Percentiles rank a stretch among this genome's conserved stretches.
These are phyloP conservation scores for Coemansia sp. DNA, from an alignment of 192 early-diverging fungal species.

Conservation along the genomic window DNA sequence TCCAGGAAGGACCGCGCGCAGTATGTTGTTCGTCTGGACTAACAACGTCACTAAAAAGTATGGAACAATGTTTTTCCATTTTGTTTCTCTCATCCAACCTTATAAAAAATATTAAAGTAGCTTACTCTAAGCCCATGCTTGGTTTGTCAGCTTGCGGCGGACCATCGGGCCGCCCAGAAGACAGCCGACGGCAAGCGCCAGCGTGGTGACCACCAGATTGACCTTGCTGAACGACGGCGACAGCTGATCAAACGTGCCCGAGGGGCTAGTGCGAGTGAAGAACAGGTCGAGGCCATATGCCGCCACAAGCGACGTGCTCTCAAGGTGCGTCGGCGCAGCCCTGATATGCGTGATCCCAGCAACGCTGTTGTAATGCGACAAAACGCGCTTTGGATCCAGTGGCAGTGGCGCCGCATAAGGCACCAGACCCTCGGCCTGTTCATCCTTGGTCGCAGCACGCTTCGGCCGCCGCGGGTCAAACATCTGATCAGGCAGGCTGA, in stretches of 20 bases:
- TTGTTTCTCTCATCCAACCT: too few species aligned
- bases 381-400: constrained; percentile 73
- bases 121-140: constrained; percentile 52
- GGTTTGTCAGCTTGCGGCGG: constrained; percentile 55
- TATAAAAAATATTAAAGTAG: too few species aligned
- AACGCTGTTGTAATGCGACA: constrained; percentile 69
- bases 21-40: constrained; percentile 34
- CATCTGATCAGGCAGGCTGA: constrained; percentile 54
- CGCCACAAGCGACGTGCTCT: constrained; percentile 90
- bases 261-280: constrained; percentile 77
- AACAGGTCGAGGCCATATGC: constrained; percentile 92
- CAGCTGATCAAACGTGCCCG: constrained; percentile 89
- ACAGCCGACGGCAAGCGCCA: constrained; percentile 72
- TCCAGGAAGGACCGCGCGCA: constrained; percentile 49
- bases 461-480: constrained; percentile 83
- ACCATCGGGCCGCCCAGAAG: constrained; percentile 74
- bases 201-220: constrained; percentile 78
- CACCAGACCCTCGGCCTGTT: constrained; percentile 85
- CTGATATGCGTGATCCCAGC: constrained; percentile 65
- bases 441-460: constrained; percentile 63
- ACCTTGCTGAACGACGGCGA: constrained; percentile 89
- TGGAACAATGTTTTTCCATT: too few species aligned
- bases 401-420: constrained; percentile 71
- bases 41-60: too few species aligned
- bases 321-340: constrained; percentile 76